Evolutionary conservation across 352 stramenopile genomes (phyloP).

Genomic region (Phytopythium vexans): DNA sequence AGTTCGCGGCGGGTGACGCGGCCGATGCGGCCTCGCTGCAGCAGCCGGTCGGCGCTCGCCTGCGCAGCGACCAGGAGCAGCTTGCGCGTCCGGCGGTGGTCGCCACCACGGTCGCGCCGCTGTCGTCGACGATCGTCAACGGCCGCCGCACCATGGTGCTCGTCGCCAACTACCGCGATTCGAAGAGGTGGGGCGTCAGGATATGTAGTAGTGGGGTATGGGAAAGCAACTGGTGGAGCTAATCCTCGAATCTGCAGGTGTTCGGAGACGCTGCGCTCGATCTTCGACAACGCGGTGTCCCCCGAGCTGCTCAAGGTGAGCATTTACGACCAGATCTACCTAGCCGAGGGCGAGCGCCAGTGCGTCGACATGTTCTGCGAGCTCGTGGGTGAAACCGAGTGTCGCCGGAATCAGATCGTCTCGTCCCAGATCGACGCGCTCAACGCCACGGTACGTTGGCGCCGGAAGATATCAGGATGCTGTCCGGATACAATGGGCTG

Average conservation of each 20-base stretch:
- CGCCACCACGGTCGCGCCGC: conserved; percentile 12
- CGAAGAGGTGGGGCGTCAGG: conserved; percentile 29
- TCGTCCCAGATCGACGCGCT: conserved; percentile 66
- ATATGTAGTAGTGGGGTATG: too few species aligned
- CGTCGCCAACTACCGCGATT: conserved; percentile 83
- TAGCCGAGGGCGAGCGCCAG: conserved; percentile 51
- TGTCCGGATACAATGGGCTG: background rate
- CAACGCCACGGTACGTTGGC: conserved; percentile 49
- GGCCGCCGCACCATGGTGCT: conserved; percentile 73
- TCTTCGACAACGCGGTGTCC: conserved; percentile 66
- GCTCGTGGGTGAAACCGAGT: conserved; percentile 57
- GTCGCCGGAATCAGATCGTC: conserved; percentile 60
- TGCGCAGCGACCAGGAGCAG: conserved; percentile 24
- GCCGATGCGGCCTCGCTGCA: conserved; percentile 15
- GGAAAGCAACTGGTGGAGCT: too few species aligned
- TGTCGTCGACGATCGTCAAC: conserved; percentile 37
- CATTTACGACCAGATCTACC: conserved; percentile 76
- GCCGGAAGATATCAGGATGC: background rate
- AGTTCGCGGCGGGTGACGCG: conserved; percentile 44
- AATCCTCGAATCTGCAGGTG: conserved; percentile 20
- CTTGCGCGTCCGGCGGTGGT: conserved; percentile 1
- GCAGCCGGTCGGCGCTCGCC: conserved; percentile 22
- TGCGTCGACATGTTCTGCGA: conserved; percentile 69
- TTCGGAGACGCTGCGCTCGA: conserved; percentile 73
- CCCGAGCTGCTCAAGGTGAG: conserved; percentile 58